These are phyloP conservation scores for Lactarius indigo DNA, from an alignment of 768 basidiomycete species.

Conservation along the genomic window DNA sequence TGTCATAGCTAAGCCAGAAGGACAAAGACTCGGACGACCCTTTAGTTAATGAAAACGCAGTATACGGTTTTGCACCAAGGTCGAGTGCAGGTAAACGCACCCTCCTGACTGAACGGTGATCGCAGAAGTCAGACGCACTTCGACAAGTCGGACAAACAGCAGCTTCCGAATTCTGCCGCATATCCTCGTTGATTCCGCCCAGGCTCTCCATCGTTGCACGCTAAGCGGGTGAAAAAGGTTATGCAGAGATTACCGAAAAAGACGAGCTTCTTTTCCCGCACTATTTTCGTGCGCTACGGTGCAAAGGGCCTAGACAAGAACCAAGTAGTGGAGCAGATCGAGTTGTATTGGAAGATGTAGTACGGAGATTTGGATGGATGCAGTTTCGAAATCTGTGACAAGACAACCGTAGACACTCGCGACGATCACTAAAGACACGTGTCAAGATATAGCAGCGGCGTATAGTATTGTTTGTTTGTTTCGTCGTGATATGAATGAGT, in stretches of 20 bases:
- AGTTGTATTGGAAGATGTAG: slow-evolving; percentile 1
- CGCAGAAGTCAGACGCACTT: background rate
- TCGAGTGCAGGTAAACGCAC: background rate
- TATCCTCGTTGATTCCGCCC: background rate
- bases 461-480: background rate
- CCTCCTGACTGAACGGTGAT: background rate
- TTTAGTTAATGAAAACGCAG: background rate
- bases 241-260: background rate
- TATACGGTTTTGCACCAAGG: background rate
- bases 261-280: background rate
- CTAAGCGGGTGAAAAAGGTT: background rate
- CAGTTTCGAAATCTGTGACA: background rate
- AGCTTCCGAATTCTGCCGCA: background rate
- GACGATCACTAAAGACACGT: background rate
- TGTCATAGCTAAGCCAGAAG: background rate
- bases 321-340: background rate
- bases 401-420: background rate
- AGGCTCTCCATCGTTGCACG: background rate
- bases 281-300: background rate
- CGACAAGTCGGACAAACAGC: background rate
- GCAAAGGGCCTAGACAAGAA: background rate
- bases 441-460: background rate
- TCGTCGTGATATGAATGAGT: background rate
- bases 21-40: background rate
- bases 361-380: slow-evolving; percentile 20